Base-by-base conservation (phyloP, 2,329 filamentous ascomycete genomes). In the Fusarium brachygibbosum region DNA sequence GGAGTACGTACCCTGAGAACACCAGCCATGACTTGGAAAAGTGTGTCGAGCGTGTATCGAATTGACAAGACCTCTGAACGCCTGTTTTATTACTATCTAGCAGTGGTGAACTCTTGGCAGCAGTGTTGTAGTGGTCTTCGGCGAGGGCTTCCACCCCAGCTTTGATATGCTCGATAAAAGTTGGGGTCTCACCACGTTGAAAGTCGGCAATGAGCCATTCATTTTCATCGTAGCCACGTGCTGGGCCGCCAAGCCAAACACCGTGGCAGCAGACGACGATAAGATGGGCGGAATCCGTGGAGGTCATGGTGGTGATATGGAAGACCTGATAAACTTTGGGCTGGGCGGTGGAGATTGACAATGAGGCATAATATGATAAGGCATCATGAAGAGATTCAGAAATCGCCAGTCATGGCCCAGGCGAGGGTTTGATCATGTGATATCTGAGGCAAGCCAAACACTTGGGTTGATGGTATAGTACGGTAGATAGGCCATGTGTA, bases 201-300 rank as follows among this genome's bases (percentile, higher is more conserved):
- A 96, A 97, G 32, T 85, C 82, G 53, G 93, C 90, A 17, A 97
- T 90, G 31, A 93, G 83, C 90, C 90, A 93, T 76, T 92, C 88
- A 8, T 80, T 66, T 75, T 91, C 88, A 62, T 86, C 80, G 21
- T 76, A 66, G 34, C 89, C 89, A 2, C 79, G 78, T 2, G 80
- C 78, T 3, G 84, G 81, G 0, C 89, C 88, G 28, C 89, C 89
- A 16, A 84, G 79, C 84, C 91, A 97, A 60, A 95, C 93, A 29
- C 89, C 92, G 80, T 97, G 93, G 77, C 93, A 94, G 82, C 93
- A 96, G 51, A 97, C 91, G 48, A 97, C 81, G 52, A 97, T 87
- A 13, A 97, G 85, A 68, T 92, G 85, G 5, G 78, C 79, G 29
- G 81, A 79, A 68, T 92, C 85, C 7, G 78, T 79, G 29, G 81